phyloP scores from a whole-genome alignment of 306 rosid species.

The Sesbania bispinosa region DNA sequence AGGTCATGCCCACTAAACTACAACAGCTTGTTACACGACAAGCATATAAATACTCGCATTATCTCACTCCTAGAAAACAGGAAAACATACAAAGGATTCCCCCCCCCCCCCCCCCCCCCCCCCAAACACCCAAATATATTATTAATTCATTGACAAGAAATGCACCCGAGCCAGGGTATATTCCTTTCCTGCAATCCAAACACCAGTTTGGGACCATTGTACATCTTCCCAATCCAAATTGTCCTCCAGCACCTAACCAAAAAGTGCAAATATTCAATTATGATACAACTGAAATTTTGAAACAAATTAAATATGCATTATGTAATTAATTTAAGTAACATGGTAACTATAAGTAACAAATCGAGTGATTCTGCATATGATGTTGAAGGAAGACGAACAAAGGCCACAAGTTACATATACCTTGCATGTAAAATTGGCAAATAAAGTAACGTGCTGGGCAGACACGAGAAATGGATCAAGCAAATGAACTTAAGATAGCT shows the following conservation, averaged over 20 bases:
- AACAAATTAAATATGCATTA: neutral
- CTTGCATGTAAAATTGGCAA: no score
- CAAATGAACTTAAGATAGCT: no score
- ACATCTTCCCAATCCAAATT: constrained; percentile 93
- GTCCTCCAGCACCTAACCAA: constrained; percentile 76
- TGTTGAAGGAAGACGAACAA: neutral
- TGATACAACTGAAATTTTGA: neutral
- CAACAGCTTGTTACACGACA: neutral
- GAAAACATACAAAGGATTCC: neutral
- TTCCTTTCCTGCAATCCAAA: constrained; percentile 89
- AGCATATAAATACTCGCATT: neutral
- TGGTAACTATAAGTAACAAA: neutral
- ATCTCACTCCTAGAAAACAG: neutral
- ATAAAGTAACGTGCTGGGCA: no score
- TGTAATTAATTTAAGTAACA: neutral
- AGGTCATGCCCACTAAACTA: constrained; percentile 5
- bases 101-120: neutral
- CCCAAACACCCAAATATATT: neutral
- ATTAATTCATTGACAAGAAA: constrained; percentile 69
- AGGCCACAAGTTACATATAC: no score
- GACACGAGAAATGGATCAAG: no score
- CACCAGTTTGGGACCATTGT: constrained; percentile 97
- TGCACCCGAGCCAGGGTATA: constrained; percentile 88
- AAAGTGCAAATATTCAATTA: neutral
- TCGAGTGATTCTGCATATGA: neutral